Evolutionary conservation across 2,329 filamentous ascomycete genomes (phyloP).

Genomic region (Capronia coronata): DNA sequence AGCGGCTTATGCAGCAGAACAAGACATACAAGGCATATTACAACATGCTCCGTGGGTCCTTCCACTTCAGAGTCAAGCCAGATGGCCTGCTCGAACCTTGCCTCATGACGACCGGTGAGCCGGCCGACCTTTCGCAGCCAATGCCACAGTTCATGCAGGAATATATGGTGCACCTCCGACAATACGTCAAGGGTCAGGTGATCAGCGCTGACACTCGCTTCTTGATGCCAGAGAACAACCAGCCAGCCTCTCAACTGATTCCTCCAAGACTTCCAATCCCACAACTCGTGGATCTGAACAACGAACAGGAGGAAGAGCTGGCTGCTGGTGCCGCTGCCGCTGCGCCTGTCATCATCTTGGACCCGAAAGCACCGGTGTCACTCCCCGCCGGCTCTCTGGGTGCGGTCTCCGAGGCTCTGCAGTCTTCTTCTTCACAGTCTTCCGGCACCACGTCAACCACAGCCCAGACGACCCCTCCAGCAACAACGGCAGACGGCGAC

Average conservation of each 20-base stretch:
- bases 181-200: background rate
- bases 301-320: slow-evolving; percentile 1
- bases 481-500: background rate
- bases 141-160: background rate
- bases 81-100: slow-evolving; percentile 9
- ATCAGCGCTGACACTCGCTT: background rate
- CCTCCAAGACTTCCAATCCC: background rate
- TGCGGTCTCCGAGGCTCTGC: background rate
- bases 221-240: background rate
- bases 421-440: background rate
- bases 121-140: background rate
- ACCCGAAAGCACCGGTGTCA: background rate
- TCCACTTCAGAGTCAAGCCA: slow-evolving; percentile 3
- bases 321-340: background rate
- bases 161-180: background rate
- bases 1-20: background rate
- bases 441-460: background rate
- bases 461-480: background rate
- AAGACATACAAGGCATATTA: background rate
- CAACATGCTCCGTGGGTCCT: slow-evolving; percentile 6
- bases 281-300: background rate
- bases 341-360: background rate
- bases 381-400: too few species aligned
- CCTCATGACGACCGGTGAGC: background rate
- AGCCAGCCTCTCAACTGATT: background rate